These are phyloP conservation scores for Talaromyces sp. DNA, from an alignment of 2,329 filamentous ascomycete species.

Conservation along the genomic window DNA sequence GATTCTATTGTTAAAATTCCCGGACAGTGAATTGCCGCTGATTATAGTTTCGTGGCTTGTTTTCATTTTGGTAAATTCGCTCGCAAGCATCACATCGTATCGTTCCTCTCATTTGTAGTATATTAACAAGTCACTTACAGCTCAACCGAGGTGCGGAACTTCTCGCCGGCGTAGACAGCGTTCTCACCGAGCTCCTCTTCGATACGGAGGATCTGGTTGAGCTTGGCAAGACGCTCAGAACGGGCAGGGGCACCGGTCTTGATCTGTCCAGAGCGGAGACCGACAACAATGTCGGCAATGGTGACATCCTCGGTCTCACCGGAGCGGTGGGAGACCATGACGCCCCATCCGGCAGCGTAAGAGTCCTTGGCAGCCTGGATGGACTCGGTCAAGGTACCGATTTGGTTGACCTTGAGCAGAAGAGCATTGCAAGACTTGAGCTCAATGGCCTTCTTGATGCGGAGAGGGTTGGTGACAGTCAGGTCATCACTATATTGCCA, in stretches of 20 bases:
- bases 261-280: constrained; percentile 95
- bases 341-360: constrained; percentile 90
- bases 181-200: constrained; percentile 96
- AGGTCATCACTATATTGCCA: constrained; percentile 67
- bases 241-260: constrained; percentile 96
- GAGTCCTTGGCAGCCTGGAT: constrained; percentile 99
- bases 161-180: constrained; percentile 84
- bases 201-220: constrained; percentile 99
- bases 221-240: constrained; percentile 97
- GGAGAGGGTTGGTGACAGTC: constrained; percentile 97
- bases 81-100: neutral
- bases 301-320: constrained; percentile 99
- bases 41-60: neutral
- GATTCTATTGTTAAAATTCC: neutral
- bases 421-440: constrained; percentile 98
- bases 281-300: constrained; percentile 96
- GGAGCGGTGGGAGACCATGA: constrained; percentile 99
- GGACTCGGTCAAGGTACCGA: constrained; percentile 96
- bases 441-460: constrained; percentile 99
- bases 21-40: neutral
- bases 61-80: neutral
- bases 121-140: constrained; percentile 54
- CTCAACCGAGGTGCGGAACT: constrained; percentile 88
- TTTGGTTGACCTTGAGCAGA: constrained; percentile 99
- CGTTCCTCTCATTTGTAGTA: neutral